A percentile compares a stretch with the other conserved stretches of the same genome.
These are phyloP conservation scores for Bipolaris cookei DNA, from an alignment of 2,329 filamentous ascomycete species.

Conservation along the genomic window DNA sequence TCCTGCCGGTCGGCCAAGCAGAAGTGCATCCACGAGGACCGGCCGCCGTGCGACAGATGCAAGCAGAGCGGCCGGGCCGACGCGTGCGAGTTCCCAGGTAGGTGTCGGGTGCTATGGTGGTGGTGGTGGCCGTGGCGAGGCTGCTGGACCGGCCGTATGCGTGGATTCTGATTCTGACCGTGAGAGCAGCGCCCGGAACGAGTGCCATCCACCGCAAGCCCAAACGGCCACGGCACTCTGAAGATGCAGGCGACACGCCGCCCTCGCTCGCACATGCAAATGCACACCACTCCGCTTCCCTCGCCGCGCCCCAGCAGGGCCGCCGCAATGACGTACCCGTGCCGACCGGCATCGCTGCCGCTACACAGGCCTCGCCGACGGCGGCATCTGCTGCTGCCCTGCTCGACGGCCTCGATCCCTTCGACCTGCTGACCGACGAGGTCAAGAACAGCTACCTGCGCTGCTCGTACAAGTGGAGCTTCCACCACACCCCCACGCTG, in stretches of 20 bases:
- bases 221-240: slow-evolving; percentile 44
- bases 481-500: slow-evolving; percentile 51
- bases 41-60: slow-evolving; percentile 50
- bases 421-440: slow-evolving; percentile 50
- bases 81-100: slow-evolving; percentile 34
- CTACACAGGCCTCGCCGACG: slow-evolving; percentile 28
- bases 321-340: slow-evolving; percentile 29
- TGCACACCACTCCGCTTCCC: slow-evolving; percentile 4
- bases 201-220: slow-evolving; percentile 47
- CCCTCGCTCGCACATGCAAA: slow-evolving; percentile 8
- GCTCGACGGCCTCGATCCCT: slow-evolving; percentile 47
- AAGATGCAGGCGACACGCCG: slow-evolving; percentile 30
- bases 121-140: neutral
- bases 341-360: slow-evolving; percentile 37
- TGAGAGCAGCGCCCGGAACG: slow-evolving; percentile 45
- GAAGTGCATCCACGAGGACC: slow-evolving; percentile 50
- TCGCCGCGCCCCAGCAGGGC: slow-evolving; percentile 21
- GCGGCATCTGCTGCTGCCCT: slow-evolving; percentile 31
- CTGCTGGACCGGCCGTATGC: neutral
- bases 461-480: slow-evolving; percentile 53
- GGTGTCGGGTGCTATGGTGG: neutral
- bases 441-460: slow-evolving; percentile 52
- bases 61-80: slow-evolving; percentile 41
- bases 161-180: neutral
- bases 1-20: slow-evolving; percentile 50